Conservation (phyloP, 768 basidiomycete species). For the Boletus coccyginus region DNA sequence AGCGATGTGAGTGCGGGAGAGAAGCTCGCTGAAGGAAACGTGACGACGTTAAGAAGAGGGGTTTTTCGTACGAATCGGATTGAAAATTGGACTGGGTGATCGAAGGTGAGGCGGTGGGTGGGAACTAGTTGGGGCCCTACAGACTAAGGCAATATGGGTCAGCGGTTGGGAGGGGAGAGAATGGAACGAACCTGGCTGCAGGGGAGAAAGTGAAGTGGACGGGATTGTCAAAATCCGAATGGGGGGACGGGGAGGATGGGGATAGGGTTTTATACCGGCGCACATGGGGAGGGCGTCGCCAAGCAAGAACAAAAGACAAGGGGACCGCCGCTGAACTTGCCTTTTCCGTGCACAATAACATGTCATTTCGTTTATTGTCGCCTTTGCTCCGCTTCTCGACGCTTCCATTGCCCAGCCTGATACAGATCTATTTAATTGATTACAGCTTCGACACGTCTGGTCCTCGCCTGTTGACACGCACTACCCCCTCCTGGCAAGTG, state of each 20-base stretch:
- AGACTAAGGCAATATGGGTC: constrained; percentile 22
- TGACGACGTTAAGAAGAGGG: constrained; percentile 22
- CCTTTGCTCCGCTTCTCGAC: constrained; percentile 17
- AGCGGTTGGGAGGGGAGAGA: constrained; percentile 4
- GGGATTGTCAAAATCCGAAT: constrained; percentile 39
- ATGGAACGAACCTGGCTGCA: constrained; percentile 29
- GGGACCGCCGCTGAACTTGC: constrained; percentile 10
- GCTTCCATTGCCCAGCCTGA: constrained; percentile 5
- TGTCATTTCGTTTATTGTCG: constrained; percentile 20
- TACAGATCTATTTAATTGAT: constrained; percentile 11
- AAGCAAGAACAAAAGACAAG: constrained; percentile 34
- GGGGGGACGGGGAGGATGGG: not conserved
- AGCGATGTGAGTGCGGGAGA: constrained; percentile 31
- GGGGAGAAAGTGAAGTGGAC: constrained; percentile 11
- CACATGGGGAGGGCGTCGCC: constrained; percentile 20
- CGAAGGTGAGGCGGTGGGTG: constrained; percentile 14
- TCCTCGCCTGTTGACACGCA: constrained; percentile 55
- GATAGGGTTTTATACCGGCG: constrained; percentile 25
- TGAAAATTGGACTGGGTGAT: constrained; percentile 26
- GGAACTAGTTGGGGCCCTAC: constrained; percentile 8
- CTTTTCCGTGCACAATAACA: constrained; percentile 32
- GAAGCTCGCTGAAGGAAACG: constrained; percentile 24
- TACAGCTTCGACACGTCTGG: constrained; percentile 32
- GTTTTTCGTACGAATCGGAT: constrained; percentile 13
- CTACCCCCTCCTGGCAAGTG: constrained; percentile 76